phyloP scores from a whole-genome alignment of 2,329 filamentous ascomycete genomes.

The Calycina herbarum region DNA sequence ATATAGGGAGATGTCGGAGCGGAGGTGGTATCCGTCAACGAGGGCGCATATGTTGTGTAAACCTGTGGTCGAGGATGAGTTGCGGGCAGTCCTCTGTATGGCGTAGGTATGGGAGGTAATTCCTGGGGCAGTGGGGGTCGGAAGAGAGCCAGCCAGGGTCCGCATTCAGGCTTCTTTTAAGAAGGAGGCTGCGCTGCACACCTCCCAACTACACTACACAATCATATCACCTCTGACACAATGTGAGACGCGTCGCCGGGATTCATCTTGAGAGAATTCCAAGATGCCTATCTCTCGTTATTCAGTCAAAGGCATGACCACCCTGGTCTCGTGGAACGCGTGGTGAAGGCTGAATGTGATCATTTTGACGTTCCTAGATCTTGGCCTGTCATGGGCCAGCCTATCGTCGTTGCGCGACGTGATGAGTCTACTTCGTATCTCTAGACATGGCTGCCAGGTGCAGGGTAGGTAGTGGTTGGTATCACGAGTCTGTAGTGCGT shows the following conservation, averaged over 20 bases:
- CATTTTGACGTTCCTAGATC: slow-evolving; percentile 4
- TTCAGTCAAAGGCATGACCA: neutral
- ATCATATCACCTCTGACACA: neutral
- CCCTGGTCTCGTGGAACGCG: neutral
- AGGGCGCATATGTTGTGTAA: neutral
- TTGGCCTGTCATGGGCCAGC: neutral
- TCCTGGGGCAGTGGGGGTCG: neutral
- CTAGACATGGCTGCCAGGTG: neutral
- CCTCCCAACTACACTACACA: neutral
- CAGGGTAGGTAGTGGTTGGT: slow-evolving; percentile 2
- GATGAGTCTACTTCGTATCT: neutral
- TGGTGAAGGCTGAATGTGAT: neutral
- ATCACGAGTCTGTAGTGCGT: neutral
- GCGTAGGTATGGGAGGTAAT: neutral
- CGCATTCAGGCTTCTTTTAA: neutral
- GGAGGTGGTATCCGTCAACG: neutral
- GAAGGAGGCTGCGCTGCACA: neutral
- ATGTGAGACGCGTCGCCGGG: neutral
- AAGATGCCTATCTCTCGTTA: neutral
- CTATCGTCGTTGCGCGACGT: slow-evolving; percentile 1
- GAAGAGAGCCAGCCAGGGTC: neutral
- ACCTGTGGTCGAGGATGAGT: neutral
- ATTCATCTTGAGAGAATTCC: neutral
- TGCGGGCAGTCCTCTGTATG: neutral
- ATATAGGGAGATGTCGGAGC: neutral